phyloP scores from a whole-genome alignment of 2,329 filamentous ascomycete genomes.

The Neoarthrinium moseri region DNA sequence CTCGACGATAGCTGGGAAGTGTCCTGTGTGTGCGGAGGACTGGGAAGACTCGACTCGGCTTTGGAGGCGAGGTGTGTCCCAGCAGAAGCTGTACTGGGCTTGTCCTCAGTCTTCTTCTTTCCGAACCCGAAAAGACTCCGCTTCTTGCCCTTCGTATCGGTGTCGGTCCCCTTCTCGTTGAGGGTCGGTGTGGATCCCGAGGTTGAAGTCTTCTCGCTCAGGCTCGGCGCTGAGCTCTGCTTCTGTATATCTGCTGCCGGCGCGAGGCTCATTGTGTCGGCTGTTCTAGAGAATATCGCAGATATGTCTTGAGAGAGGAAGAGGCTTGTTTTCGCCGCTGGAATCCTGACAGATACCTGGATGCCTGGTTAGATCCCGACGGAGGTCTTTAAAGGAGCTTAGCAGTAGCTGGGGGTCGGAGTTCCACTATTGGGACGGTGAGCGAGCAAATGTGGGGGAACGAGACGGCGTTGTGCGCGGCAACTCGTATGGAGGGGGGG shows the following conservation, averaged over 20 bases:
- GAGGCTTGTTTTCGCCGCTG: no score
- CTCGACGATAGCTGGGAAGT: conserved; percentile 34
- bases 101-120: conserved; percentile 57
- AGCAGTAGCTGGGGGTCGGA: neutral
- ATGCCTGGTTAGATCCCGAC: no score
- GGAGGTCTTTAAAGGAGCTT: neutral
- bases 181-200: conserved; percentile 32
- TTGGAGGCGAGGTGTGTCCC: conserved; percentile 28
- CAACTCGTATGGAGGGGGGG: neutral
- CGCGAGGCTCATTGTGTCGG: conserved; percentile 27
- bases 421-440: conserved; percentile 2
- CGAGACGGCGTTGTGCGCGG: neutral
- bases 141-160: conserved; percentile 46
- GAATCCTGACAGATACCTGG: no score
- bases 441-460: conserved; percentile 6
- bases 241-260: conserved; percentile 29
- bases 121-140: conserved; percentile 60
- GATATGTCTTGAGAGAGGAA: no score
- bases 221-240: conserved; percentile 20
- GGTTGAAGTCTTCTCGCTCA: conserved; percentile 17
- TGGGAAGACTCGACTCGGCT: conserved; percentile 30
- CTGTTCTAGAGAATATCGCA: no score
- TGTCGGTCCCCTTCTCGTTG: conserved; percentile 23
- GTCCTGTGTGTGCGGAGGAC: conserved; percentile 28
- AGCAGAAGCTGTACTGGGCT: conserved; percentile 20